These are phyloP conservation scores for Ceratocystis alfenasii DNA, from an alignment of 2,329 filamentous ascomycete genomes.

Conservation along the genomic window DNA sequence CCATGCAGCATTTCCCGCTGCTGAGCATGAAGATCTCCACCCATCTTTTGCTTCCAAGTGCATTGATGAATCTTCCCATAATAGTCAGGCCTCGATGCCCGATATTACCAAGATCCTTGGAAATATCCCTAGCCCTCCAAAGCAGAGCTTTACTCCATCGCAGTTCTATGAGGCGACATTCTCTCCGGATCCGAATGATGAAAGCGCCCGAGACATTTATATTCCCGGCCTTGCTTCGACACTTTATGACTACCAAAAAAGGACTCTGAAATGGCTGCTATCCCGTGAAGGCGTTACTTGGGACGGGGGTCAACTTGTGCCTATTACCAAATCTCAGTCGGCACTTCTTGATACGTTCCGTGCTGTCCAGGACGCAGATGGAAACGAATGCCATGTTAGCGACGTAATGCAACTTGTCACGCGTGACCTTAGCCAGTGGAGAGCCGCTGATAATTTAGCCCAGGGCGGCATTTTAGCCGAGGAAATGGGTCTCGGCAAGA, in stretches of 20 bases:
- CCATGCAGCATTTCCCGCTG: constrained; percentile 2
- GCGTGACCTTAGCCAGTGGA: constrained; percentile 37
- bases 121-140: constrained; percentile 23
- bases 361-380: constrained; percentile 29
- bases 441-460: constrained; percentile 31
- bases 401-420: constrained; percentile 50
- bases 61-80: background rate
- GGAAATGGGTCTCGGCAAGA: constrained; percentile 77
- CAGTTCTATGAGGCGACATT: constrained; percentile 60
- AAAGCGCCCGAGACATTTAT: constrained; percentile 28
- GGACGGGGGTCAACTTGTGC: constrained; percentile 25
- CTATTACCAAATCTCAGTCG: background rate
- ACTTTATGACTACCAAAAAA: constrained; percentile 61
- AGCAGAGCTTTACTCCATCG: constrained; percentile 33
- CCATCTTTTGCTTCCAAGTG: background rate
- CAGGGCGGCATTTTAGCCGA: constrained; percentile 59
- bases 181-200: constrained; percentile 28
- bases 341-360: constrained; percentile 27
- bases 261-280: constrained; percentile 59
- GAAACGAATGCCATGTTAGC: constrained; percentile 43
- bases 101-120: constrained; percentile 26
- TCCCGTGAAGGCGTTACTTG: constrained; percentile 50
- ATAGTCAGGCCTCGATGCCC: background rate
- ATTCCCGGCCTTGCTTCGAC: constrained; percentile 37
- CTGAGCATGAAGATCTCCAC: background rate